A percentile compares a stretch with the other conserved stretches of the same genome.
These are phyloP conservation scores for Heliosperma pusillum DNA, from an alignment of 148 eudicot species.

Conservation along the genomic window DNA sequence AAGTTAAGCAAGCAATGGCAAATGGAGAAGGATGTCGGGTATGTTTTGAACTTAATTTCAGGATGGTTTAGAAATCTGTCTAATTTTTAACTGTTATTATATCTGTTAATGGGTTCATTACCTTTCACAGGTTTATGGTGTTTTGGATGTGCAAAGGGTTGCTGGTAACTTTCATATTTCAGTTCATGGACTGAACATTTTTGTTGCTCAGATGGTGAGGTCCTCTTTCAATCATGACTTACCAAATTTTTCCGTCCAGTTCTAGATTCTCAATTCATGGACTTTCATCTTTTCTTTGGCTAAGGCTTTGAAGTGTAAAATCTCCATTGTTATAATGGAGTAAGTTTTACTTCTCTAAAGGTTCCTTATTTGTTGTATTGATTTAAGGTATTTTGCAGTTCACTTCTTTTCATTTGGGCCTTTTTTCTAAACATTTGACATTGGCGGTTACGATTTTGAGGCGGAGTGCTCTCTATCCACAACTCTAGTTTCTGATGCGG, in stretches of 20 bases:
- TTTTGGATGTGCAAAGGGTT: slow-evolving; percentile 96
- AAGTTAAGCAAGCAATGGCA: slow-evolving; percentile 77
- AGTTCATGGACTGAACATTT: slow-evolving; percentile 94
- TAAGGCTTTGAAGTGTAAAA: not conserved
- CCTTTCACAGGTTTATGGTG: slow-evolving; percentile 78
- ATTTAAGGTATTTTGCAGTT: not conserved
- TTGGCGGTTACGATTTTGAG: not conserved
- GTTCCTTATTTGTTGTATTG: not conserved
- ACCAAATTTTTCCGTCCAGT: not conserved
- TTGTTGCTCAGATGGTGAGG: slow-evolving; percentile 96
- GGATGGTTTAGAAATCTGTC: not conserved
- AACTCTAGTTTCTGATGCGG: not conserved
- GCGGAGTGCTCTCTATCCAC: not conserved
- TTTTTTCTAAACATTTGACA: not conserved
- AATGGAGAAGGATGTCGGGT: slow-evolving; percentile 96
- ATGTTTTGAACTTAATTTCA: slow-evolving; percentile 20
- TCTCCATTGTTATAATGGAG: not conserved
- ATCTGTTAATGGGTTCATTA: slow-evolving; percentile 7
- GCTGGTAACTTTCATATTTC: slow-evolving; percentile 99
- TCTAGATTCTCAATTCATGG: no score
- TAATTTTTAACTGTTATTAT: not conserved
- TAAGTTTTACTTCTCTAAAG: not conserved
- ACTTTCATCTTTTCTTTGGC: slow-evolving; percentile 1
- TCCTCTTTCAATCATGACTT: slow-evolving; percentile 7
- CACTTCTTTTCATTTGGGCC: not conserved